Base-by-base conservation (phyloP, 2,329 filamentous ascomycete genomes). In the Aspergillus caelatus region DNA sequence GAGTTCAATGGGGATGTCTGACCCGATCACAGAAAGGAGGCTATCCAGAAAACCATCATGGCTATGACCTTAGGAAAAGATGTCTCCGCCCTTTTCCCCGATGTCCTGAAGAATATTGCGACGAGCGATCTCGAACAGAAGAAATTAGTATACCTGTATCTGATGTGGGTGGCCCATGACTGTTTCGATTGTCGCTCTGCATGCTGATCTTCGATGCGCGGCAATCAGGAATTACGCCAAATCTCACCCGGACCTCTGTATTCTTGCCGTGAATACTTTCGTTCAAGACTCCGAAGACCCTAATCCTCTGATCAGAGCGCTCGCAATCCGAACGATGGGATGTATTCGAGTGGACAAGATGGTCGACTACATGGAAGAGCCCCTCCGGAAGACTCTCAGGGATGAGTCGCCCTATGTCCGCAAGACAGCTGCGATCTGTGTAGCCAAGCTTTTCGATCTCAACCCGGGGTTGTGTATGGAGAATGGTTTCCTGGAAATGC, bases 41-140 rank as follows among this genome's bases (percentile, higher is more conserved):
- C 95, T 28, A 99, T 99, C 72, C 95, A 99, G 78, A 98, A 97
- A 86, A 99, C 95, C 68, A 99, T 99, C 82, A 98, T 98, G 94
- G 94, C 95, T 77, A 99, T 99, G 95, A 99, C 95, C 1, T 80
- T 99, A 72, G 95, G 95, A 79, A 99, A 99, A 81, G 95, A 99
- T 81, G 95, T 99, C 64, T 99, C 95, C 60, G 92, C 94, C 62
- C 84, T 99, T 68, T 99, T 99, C 78, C 95, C 95, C 2, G 95
- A 99, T 77, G 95, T 99, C 39, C 84, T 99, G 68, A 99, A 99
- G 86, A 99, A 99, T 76, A 99, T 99, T 79, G 95, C 95, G 63
- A 99, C 95, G 1, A 84, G 82, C 53, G 95, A 99, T 75, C 82
- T 99, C 67, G 95, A 99, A 78, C 95, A 99, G 84, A 99, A 99